These are phyloP conservation scores for Termitomyces sp. DNA, from an alignment of 768 basidiomycete species.

Conservation along the genomic window DNA sequence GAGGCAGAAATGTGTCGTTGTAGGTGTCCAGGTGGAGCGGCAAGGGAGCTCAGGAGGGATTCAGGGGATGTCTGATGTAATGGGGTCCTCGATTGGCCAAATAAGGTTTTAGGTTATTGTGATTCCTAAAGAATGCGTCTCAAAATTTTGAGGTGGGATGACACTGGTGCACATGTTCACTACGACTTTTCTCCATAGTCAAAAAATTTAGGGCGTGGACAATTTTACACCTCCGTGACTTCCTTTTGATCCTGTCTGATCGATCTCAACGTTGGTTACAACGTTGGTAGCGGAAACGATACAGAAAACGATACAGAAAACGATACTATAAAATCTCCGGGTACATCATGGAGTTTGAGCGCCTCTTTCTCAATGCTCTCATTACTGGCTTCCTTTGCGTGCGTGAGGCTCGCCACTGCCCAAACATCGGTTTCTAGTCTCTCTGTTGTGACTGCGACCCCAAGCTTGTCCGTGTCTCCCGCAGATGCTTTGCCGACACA, in stretches of 20 bases:
- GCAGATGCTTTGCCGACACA: conserved; percentile 59
- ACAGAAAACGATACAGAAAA: neutral
- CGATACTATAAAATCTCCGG: neutral
- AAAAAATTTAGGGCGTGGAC: no score
- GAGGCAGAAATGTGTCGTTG: neutral
- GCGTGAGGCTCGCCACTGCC: conserved; percentile 15
- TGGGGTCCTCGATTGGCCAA: neutral
- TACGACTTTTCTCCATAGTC: no score
- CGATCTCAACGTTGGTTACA: neutral
- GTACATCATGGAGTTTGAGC: neutral
- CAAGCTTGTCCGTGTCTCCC: conserved; percentile 56
- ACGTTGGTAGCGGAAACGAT: no score
- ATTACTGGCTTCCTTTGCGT: conserved; percentile 14
- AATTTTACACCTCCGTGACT: neutral
- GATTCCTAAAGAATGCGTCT: no score
- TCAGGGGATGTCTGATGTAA: neutral
- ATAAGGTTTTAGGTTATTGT: neutral
- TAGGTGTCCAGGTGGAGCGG: neutral
- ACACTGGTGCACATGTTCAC: no score
- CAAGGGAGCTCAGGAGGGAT: neutral
- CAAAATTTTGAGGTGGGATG: no score
- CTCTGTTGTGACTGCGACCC: conserved; percentile 54
- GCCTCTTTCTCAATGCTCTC: conserved; percentile 18
- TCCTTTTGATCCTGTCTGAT: neutral
- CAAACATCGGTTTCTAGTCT: conserved; percentile 19